Percentiles rank a stretch among this genome's conserved stretches.
These are phyloP conservation scores for Suhomyces wounanorum DNA, from an alignment of 1,139 yeast species.

Conservation along the genomic window DNA sequence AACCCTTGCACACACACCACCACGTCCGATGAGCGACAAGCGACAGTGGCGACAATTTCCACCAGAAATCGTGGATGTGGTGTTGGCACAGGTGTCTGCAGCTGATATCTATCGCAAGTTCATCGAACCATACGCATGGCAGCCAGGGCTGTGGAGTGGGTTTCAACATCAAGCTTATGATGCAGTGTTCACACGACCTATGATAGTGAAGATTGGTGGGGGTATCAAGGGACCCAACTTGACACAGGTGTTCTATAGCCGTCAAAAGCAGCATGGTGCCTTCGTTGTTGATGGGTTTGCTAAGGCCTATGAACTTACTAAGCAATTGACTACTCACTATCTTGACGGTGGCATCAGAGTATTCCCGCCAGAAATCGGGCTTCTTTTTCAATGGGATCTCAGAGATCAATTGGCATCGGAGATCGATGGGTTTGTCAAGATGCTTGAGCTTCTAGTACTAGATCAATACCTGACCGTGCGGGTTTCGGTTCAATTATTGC, in stretches of 20 bases:
- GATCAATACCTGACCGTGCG: neutral
- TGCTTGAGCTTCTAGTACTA: conserved; percentile 23
- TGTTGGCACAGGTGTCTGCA: conserved; percentile 15
- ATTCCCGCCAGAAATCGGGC: conserved; percentile 20
- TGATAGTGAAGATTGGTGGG: conserved; percentile 7
- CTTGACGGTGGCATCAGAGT: conserved; percentile 11
- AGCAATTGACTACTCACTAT: conserved; percentile 17
- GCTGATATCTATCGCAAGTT: conserved; percentile 18
- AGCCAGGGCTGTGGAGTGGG: conserved; percentile 1
- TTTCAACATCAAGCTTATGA: conserved; percentile 12
- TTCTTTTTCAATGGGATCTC: conserved; percentile 13
- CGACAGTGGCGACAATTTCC: conserved; percentile 11
- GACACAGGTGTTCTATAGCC: conserved; percentile 15
- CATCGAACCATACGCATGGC: conserved; percentile 12
- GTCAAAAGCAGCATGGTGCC: conserved; percentile 1
- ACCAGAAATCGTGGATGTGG: conserved; percentile 16
- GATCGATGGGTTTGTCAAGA: conserved; percentile 16
- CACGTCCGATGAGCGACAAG: neutral
- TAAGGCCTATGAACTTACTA: conserved; percentile 17
- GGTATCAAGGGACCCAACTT: conserved; percentile 11
- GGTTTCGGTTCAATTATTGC: conserved; percentile 18
- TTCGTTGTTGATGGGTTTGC: conserved; percentile 17
- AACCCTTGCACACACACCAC: neutral
- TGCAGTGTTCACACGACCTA: conserved; percentile 7
- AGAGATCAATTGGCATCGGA: neutral